Evolutionary conservation across 2,329 filamentous ascomycete species (phyloP), one percentile per base, ranked within the genome.

Genomic region (Pestalotiopsis sp.): DNA sequence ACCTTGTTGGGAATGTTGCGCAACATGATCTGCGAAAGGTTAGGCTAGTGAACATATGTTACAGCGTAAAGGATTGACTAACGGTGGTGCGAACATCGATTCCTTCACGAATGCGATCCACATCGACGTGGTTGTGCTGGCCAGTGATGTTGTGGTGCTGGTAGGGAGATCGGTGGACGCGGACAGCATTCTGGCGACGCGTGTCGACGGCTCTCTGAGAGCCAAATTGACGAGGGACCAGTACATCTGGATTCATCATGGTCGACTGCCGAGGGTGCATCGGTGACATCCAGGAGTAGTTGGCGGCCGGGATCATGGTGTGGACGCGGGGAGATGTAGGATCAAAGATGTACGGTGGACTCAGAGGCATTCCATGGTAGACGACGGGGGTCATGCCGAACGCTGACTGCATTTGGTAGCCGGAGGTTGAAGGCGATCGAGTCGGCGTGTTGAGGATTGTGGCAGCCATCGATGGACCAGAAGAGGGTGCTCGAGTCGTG

Each of bases 1-100:
- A 97, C 91, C 75, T 95, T 94, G 82, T 97, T 97, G 1, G 95
- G 95, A 61, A 98, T 95, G 78, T 98, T 98, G 52, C 95, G 91
- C 39, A 98, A 81, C 95, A 98, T 98, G 72, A 98, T 93, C 91
- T 94, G 69, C 68, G 58, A 61, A 23, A 61, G 62, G 69, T 39
- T 68, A 68, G 38, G 31, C 20, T 25, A 38, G 31, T 39, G 12
- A 20, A 63, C 38, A 67, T 75, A 63, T 77, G 75, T 76, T 76
- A 27, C 11, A 70, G 11, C 27, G 41, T 65, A 41, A 56, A 66
- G 17, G 4, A 31, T 36, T 45, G 31, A 81, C 87, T 80, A 82
- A 93, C 92, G 0, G 92, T 94, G 9, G 92, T 94, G 65, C 92
- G 88, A 69, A 94, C 91, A 77, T 94, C 92, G 61, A 88, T 87